phyloP scores from a whole-genome alignment of 352 stramenopile genomes.

The Globisporangium acanthophoron region DNA sequence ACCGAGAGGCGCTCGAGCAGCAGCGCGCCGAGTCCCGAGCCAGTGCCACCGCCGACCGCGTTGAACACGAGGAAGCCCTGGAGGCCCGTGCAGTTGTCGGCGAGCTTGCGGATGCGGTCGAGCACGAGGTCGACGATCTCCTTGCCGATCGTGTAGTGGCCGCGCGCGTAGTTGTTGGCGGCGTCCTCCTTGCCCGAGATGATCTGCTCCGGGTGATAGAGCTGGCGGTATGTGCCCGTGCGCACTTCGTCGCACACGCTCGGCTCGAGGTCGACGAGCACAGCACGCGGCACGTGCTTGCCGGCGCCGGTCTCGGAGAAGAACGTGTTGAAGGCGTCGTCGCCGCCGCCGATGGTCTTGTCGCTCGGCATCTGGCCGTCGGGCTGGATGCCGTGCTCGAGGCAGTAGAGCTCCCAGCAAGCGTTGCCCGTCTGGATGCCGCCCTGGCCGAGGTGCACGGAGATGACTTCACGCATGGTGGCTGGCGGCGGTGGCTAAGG shows the following conservation, averaged over 20 bases:
- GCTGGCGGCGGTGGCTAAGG: background rate
- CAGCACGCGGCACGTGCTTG: constrained; percentile 96
- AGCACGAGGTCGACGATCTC: constrained; percentile 97
- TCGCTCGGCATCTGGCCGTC: constrained; percentile 92
- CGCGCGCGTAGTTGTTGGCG: constrained; percentile 89
- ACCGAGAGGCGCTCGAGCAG: constrained; percentile 96
- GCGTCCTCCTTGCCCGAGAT: constrained; percentile 98
- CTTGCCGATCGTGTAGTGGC: constrained; percentile 93
- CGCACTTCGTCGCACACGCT: constrained; percentile 97
- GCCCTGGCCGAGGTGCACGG: constrained; percentile 83
- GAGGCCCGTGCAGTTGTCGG: constrained; percentile 96
- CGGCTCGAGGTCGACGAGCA: constrained; percentile 98
- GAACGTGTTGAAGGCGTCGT: constrained; percentile 98
- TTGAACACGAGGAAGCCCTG: constrained; percentile 99
- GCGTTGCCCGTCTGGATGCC: constrained; percentile 85
- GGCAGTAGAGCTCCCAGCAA: constrained; percentile 84
- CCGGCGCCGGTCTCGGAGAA: constrained; percentile 91
- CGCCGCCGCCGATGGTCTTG: constrained; percentile 90
- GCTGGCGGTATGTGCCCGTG: constrained; percentile 92
- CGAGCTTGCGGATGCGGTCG: constrained; percentile 96
- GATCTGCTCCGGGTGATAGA: constrained; percentile 99
- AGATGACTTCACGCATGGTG: constrained; percentile 76
- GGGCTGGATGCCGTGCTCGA: constrained; percentile 87
- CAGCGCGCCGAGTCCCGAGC: constrained; percentile 95
- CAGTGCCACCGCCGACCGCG: constrained; percentile 95